These are phyloP conservation scores for Kwoniella newhampshirensis DNA, from an alignment of 768 basidiomycete genomes.

Conservation along the genomic window DNA sequence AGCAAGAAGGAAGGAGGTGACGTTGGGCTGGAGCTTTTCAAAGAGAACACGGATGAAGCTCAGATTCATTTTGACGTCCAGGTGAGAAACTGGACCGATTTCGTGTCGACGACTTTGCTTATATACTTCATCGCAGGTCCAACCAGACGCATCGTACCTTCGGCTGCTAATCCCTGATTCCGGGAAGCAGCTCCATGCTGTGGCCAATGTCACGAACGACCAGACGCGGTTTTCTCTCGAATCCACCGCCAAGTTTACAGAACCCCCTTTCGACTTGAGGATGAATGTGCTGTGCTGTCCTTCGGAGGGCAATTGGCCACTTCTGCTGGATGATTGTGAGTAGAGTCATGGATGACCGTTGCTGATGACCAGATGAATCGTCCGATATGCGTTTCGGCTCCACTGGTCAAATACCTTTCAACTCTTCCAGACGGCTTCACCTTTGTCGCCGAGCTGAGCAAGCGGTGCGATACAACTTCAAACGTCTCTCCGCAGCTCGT, in stretches of 20 bases:
- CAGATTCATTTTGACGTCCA: conserved; percentile 45
- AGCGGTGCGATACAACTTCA: conserved; percentile 25
- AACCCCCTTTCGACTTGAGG: conserved; percentile 43
- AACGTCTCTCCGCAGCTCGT: conserved; percentile 13
- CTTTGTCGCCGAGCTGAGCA: conserved; percentile 35
- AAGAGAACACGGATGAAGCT: conserved; percentile 21
- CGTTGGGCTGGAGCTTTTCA: conserved; percentile 26
- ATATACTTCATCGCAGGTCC: conserved; percentile 22
- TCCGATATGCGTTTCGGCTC: conserved; percentile 47
- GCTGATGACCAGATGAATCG: conserved; percentile 33
- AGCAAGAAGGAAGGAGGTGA: conserved; percentile 8
- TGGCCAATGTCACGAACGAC: conserved; percentile 26
- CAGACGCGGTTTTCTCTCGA: conserved; percentile 31
- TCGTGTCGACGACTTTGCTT: not conserved
- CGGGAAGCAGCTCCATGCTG: conserved; percentile 30
- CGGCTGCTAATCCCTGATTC: conserved; percentile 43
- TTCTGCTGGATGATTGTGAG: conserved; percentile 50
- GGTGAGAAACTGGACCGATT: conserved; percentile 23
- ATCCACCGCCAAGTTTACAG: conserved; percentile 18
- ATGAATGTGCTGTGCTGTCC: conserved; percentile 52
- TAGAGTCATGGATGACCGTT: not conserved
- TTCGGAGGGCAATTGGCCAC: conserved; percentile 47
- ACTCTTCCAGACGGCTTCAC: conserved; percentile 37
- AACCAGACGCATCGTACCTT: conserved; percentile 31
- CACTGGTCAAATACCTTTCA: conserved; percentile 50